A percentile compares a stretch with the other conserved stretches of the same genome.
phyloP scores from a whole-genome alignment of 176 grass and related monocot species.

The Lolium rigidum region DNA sequence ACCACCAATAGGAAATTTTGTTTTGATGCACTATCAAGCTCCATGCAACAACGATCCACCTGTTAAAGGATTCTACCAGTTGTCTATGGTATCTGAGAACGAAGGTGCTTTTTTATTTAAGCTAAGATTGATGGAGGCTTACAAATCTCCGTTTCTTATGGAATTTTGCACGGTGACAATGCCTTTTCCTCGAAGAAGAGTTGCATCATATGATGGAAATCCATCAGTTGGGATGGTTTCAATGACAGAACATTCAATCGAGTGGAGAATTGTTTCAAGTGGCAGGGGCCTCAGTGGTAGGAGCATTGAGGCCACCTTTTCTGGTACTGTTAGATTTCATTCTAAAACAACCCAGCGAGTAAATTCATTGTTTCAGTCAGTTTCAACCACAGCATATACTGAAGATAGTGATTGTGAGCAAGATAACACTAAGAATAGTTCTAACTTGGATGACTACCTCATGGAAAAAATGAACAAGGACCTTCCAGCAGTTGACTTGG shows the following conservation, averaged over 20 bases:
- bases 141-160: constrained; percentile 85
- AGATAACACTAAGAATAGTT: constrained; percentile 61
- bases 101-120: constrained; percentile 94
- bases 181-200: constrained; percentile 90
- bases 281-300: constrained; percentile 78
- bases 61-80: constrained; percentile 94
- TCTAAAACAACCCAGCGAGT: constrained; percentile 62
- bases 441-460: constrained; percentile 80
- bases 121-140: constrained; percentile 90
- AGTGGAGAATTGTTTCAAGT: constrained; percentile 93
- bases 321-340: constrained; percentile 83
- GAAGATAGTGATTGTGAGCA: constrained; percentile 87
- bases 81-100: constrained; percentile 95
- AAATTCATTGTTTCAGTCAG: constrained; percentile 55
- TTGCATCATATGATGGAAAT: constrained; percentile 86
- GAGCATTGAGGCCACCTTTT: constrained; percentile 89
- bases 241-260: constrained; percentile 83
- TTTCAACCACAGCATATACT: constrained; percentile 50
- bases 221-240: constrained; percentile 89
- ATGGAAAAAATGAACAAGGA: constrained; percentile 97
- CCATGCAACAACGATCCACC: constrained; percentile 62
- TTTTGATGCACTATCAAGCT: constrained; percentile 83
- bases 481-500: constrained; percentile 80
- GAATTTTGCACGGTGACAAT: constrained; percentile 93
- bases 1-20: constrained; percentile 88